Percentiles rank a stretch among this genome's conserved stretches.
These are phyloP conservation scores for Cryptosporidium ubiquitum DNA, from an alignment of 169 alveolate species.

Conservation along the genomic window DNA sequence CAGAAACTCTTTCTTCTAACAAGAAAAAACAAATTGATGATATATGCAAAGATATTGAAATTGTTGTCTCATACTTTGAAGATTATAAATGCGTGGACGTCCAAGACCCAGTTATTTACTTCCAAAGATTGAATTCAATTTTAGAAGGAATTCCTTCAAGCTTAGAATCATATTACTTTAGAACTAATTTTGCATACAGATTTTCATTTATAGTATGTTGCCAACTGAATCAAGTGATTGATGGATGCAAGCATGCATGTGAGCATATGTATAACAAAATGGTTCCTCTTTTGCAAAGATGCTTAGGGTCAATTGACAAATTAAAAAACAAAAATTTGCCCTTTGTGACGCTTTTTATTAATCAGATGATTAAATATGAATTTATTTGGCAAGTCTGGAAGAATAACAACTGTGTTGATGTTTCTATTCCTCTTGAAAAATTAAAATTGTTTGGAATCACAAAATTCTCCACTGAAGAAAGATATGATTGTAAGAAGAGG, in stretches of 20 bases:
- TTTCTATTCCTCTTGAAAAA: constrained; percentile 1
- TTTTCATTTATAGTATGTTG: constrained; percentile 29
- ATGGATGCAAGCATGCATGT: constrained; percentile 3
- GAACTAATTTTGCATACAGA: constrained; percentile 45
- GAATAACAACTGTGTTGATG: constrained; percentile 36
- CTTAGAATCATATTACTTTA: constrained; percentile 26
- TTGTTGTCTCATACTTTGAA: constrained; percentile 29
- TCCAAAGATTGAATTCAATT: constrained; percentile 7
- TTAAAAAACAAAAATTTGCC: background rate
- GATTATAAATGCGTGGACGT: constrained; percentile 22
- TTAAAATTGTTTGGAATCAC: background rate
- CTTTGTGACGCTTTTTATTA: constrained; percentile 1
- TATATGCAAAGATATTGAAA: constrained; percentile 41
- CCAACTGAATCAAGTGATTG: constrained; percentile 8
- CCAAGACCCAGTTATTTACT: background rate
- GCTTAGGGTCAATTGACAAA: constrained; percentile 22
- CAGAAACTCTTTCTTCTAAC: constrained; percentile 9
- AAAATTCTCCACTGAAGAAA: background rate
- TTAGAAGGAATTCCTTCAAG: constrained; percentile 65
- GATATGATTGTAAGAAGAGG: constrained; percentile 19
- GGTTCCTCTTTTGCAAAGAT: constrained; percentile 33
- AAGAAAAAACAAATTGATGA: constrained; percentile 28
- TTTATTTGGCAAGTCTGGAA: constrained; percentile 60
- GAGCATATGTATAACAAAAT: constrained; percentile 25
- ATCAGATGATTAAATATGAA: constrained; percentile 46